Percentiles rank a stretch among this genome's conserved stretches.
Evolutionary conservation across 1,139 yeast species (phyloP).

Genomic region (Protomyces arabidopsidicola): DNA sequence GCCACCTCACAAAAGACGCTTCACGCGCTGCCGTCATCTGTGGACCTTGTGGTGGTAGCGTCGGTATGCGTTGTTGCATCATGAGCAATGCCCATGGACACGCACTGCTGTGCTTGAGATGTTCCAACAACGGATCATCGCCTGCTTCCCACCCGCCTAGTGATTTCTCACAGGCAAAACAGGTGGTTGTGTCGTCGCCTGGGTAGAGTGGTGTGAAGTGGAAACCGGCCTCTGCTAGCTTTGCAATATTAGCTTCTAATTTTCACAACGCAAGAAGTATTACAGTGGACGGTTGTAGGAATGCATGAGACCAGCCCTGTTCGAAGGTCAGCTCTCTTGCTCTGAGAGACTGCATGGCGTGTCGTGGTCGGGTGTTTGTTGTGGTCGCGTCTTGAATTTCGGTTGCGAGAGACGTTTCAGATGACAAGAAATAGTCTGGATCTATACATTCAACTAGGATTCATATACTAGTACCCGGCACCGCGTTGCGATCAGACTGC

Average conservation of each 20-base stretch:
- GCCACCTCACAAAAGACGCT: constrained; percentile 55
- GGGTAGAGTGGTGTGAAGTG: constrained; percentile 53
- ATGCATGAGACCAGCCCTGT: neutral
- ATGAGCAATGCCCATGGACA: constrained; percentile 19
- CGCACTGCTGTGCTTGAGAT: constrained; percentile 40
- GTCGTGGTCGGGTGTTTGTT: neutral
- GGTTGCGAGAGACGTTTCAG: no score
- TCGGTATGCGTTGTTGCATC: constrained; percentile 7
- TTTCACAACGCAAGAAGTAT: neutral
- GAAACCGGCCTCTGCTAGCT: constrained; percentile 64
- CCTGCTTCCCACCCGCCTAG: constrained; percentile 42
- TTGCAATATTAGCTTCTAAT: neutral
- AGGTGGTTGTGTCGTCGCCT: constrained; percentile 51
- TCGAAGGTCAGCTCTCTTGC: neutral
- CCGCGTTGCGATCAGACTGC: neutral
- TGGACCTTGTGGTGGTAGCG: constrained; percentile 42
- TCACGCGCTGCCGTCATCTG: constrained; percentile 47
- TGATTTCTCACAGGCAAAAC: constrained; percentile 54
- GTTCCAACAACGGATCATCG: constrained; percentile 45
- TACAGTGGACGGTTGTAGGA: neutral
- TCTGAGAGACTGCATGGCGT: neutral
- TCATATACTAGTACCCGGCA: no score
- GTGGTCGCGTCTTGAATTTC: no score
- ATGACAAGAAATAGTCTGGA: no score
- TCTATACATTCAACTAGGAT: no score